A percentile compares a stretch with the other conserved stretches of the same genome.
These are phyloP conservation scores for Oryza nivara DNA, from an alignment of 176 grass and related monocot species.

Conservation along the genomic window DNA sequence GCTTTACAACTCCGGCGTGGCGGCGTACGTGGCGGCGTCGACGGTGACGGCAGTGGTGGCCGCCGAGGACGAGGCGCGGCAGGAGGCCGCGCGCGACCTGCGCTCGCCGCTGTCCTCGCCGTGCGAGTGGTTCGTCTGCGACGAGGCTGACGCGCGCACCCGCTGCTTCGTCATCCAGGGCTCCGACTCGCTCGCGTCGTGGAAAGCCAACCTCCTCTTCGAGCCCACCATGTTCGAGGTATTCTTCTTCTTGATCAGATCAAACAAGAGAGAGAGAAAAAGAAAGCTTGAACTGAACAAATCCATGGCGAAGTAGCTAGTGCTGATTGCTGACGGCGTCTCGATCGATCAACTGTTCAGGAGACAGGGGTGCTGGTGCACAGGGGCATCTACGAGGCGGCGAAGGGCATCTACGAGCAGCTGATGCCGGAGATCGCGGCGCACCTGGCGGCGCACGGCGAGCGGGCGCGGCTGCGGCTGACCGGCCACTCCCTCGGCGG, in stretches of 20 bases:
- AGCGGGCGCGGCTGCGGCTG: constrained; percentile 56
- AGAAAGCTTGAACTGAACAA: neutral
- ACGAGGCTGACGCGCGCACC: constrained; percentile 63
- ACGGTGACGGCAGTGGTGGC: constrained; percentile 97
- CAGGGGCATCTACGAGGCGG: constrained; percentile 96
- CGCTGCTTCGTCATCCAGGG: constrained; percentile 95
- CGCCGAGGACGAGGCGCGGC: constrained; percentile 76
- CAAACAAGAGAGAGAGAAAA: neutral
- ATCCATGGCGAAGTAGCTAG: neutral
- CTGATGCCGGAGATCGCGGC: constrained; percentile 65
- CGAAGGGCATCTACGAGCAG: constrained; percentile 94
- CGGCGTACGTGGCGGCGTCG: constrained; percentile 84
- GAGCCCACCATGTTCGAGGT: constrained; percentile 91
- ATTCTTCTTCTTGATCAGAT: neutral
- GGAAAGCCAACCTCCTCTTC: constrained; percentile 98
- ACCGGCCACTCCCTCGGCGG: constrained; percentile 98
- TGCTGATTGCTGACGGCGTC: neutral
- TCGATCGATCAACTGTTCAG: constrained; percentile 16
- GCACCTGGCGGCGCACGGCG: constrained; percentile 47
- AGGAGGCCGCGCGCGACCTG: constrained; percentile 89
- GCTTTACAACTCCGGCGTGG: constrained; percentile 78
- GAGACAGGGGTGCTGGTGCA: constrained; percentile 80
- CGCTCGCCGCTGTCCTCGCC: constrained; percentile 83
- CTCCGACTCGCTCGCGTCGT: constrained; percentile 91
- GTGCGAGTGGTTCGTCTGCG: constrained; percentile 98